Evolutionary conservation across 345 rosid genomes (phyloP).

Genomic region (Theobroma cacao): DNA sequence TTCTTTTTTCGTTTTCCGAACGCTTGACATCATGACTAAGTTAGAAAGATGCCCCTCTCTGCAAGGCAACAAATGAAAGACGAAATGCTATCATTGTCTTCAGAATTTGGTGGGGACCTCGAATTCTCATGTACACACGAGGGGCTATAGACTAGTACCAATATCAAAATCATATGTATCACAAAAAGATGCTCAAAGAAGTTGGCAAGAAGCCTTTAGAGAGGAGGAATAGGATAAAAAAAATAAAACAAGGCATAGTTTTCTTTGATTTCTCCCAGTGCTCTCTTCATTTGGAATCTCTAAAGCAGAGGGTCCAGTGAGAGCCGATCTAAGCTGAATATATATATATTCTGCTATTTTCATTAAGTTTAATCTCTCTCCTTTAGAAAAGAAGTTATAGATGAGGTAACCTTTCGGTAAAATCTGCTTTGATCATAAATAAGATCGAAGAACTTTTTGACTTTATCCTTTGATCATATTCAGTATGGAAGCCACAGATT

Average conservation of each 20-base stretch:
- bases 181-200: constrained; percentile 24
- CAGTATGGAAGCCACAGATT: not conserved
- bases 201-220: constrained; percentile 9
- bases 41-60: constrained; percentile 27
- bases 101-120: constrained; percentile 23
- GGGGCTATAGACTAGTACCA: not conserved
- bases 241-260: not conserved
- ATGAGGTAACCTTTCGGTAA: constrained; percentile 38
- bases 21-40: constrained; percentile 3
- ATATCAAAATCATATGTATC: constrained; percentile 9
- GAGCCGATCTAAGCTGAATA: not conserved
- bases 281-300: constrained; percentile 2
- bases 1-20: not conserved
- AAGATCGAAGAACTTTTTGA: constrained; percentile 14
- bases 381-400: constrained; percentile 15
- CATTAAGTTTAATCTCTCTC: constrained; percentile 8
- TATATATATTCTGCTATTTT: constrained; percentile 6
- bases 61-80: constrained; percentile 27
- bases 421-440: constrained; percentile 25
- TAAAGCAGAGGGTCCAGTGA: constrained; percentile 24
- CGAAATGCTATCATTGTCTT: constrained; percentile 9
- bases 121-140: constrained; percentile 1
- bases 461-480: not conserved
- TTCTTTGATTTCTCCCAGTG: constrained; percentile 4
- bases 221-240: not conserved